These are phyloP conservation scores for Panellus pusillus DNA, from an alignment of 768 basidiomycete species.

Conservation along the genomic window DNA sequence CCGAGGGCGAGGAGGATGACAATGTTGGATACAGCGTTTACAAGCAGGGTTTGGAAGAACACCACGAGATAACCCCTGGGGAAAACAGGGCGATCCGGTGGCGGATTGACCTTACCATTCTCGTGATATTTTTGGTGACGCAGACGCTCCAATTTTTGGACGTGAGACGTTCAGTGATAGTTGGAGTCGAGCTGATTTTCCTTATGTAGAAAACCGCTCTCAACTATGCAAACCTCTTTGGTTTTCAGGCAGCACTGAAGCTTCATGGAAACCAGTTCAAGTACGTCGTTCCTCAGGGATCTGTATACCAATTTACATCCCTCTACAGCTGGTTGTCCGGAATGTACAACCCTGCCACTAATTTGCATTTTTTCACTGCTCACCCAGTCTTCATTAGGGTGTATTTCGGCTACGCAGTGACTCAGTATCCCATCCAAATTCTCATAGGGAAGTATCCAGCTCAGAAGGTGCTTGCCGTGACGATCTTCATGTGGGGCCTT, in stretches of 20 bases:
- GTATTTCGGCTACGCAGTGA: constrained; percentile 19
- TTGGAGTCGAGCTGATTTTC: background rate
- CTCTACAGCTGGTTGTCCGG: constrained; percentile 15
- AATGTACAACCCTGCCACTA: background rate
- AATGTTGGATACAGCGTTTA: constrained; percentile 19
- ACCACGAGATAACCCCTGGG: constrained; percentile 5
- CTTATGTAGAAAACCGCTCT: constrained; percentile 15
- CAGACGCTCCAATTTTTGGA: constrained; percentile 22
- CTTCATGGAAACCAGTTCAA: constrained; percentile 21
- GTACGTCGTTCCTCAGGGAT: background rate
- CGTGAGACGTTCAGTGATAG: background rate
- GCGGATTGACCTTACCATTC: constrained; percentile 18
- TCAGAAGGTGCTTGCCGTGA: constrained; percentile 18
- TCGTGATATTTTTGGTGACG: constrained; percentile 17
- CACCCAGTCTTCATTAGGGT: constrained; percentile 2
- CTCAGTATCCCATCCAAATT: constrained; percentile 21
- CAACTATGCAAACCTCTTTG: constrained; percentile 23
- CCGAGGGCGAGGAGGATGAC: constrained; percentile 19
- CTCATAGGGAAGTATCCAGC: constrained; percentile 21
- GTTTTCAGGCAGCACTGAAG: constrained; percentile 17
- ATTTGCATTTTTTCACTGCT: background rate
- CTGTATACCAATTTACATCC: background rate
- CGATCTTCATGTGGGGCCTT: constrained; percentile 23
- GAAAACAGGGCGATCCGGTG: constrained; percentile 19
- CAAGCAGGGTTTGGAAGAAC: constrained; percentile 19